Conservation (phyloP, 768 basidiomycete species). For the Myochromella boudieri region DNA sequence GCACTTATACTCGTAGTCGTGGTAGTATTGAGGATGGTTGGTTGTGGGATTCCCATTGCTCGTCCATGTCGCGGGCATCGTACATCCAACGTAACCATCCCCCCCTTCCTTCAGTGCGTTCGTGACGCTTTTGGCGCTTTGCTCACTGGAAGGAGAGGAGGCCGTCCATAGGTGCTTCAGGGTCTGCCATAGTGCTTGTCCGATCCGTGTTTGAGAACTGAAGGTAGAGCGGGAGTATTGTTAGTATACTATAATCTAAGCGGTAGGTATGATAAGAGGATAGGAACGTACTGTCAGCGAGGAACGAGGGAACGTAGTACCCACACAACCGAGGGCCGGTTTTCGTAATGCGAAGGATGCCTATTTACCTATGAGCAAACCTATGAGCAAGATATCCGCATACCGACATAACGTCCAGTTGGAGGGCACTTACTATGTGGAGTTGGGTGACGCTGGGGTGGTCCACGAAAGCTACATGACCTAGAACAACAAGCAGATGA, state of each 20-base stretch:
- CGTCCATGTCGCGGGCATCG: too few species aligned
- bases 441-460: slow-evolving; percentile 84
- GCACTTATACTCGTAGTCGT: too few species aligned
- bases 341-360: slow-evolving; percentile 88
- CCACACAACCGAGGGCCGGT: slow-evolving; percentile 88
- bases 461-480: slow-evolving; percentile 93
- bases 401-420: not conserved
- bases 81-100: slow-evolving; percentile 72
- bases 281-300: slow-evolving; percentile 51
- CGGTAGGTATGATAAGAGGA: not conserved
- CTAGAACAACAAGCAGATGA: slow-evolving; percentile 29
- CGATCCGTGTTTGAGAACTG: slow-evolving; percentile 86
- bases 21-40: too few species aligned
- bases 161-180: slow-evolving; percentile 77
- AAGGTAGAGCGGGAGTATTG: not conserved
- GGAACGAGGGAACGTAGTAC: slow-evolving; percentile 34
- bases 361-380: slow-evolving; percentile 85
- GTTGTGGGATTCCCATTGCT: too few species aligned
- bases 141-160: slow-evolving; percentile 78
- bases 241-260: too few species aligned
- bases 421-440: slow-evolving; percentile 62
- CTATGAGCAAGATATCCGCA: slow-evolving; percentile 7
- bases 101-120: slow-evolving; percentile 87
- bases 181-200: slow-evolving; percentile 70
- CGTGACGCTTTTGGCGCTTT: slow-evolving; percentile 84